phyloP scores from a whole-genome alignment of 164 flowering plant species.

The Dillenia turbinata region DNA sequence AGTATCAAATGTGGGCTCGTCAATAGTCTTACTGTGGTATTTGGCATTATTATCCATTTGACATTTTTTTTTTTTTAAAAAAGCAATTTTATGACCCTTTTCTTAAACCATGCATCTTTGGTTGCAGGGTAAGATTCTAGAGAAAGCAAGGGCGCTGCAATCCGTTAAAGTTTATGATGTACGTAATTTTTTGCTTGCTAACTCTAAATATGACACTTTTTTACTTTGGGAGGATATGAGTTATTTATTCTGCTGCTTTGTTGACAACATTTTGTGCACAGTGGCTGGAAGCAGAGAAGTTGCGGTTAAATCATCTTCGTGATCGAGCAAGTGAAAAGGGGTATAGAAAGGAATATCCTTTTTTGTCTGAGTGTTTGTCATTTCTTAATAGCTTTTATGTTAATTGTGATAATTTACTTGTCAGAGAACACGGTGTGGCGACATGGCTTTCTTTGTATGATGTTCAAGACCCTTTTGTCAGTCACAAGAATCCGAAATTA shows the following conservation, averaged over 20 bases:
- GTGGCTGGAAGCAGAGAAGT: conserved; percentile 84
- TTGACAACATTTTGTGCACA: conserved; percentile 20
- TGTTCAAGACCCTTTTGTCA: no score
- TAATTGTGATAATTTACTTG: no score
- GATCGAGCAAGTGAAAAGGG: conserved; percentile 97
- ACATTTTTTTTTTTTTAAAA: neutral
- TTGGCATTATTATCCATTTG: neutral
- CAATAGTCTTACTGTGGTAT: conserved; percentile 83
- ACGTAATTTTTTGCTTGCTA: conserved; percentile 21
- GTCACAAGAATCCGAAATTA: no score
- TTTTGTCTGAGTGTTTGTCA: conserved; percentile 8
- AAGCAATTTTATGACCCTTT: neutral
- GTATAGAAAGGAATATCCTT: conserved; percentile 95
- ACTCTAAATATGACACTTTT: no score
- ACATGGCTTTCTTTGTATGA: no score
- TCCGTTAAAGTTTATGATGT: conserved; percentile 86
- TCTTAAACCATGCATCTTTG: conserved; percentile 5
- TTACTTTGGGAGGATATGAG: no score
- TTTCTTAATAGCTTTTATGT: no score
- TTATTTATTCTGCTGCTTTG: no score
- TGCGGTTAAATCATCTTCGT: conserved; percentile 87
- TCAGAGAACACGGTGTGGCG: no score
- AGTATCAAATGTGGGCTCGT: conserved; percentile 94
- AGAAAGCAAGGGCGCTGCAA: conserved; percentile 78
- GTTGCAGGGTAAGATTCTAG: conserved; percentile 84